phyloP scores from a whole-genome alignment of 305 asterid species.

The Fraxinus angustifolia region DNA sequence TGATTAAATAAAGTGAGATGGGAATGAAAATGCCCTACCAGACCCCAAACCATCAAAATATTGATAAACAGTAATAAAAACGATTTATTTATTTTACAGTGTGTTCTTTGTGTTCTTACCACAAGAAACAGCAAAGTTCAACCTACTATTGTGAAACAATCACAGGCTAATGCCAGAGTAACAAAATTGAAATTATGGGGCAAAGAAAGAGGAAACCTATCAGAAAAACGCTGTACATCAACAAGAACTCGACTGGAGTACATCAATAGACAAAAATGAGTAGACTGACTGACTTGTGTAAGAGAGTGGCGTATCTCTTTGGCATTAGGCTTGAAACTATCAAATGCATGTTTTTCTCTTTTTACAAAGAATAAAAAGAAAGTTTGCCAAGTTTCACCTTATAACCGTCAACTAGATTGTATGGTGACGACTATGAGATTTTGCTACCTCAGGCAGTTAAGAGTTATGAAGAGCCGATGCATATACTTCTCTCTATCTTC shows the following conservation, averaged over 20 bases:
- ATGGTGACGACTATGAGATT: background rate
- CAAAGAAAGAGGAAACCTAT: conserved; percentile 10
- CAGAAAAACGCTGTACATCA: conserved; percentile 13
- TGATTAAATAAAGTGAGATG: background rate
- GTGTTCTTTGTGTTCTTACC: background rate
- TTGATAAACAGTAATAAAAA: background rate
- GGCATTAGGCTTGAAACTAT: background rate
- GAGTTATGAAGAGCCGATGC: background rate
- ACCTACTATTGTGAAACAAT: background rate
- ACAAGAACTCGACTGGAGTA: background rate
- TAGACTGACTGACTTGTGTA: background rate
- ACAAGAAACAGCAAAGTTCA: background rate
- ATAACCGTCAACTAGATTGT: background rate
- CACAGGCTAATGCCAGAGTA: background rate
- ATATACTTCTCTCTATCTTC: conserved; percentile 5
- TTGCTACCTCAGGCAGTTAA: background rate
- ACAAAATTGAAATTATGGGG: conserved; percentile 2
- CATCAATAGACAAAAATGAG: background rate
- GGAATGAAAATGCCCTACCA: background rate
- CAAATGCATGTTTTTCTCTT: background rate
- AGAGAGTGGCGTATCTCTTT: background rate
- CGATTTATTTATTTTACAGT: background rate
- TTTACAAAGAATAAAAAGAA: conserved; percentile 2
- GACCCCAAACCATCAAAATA: background rate
- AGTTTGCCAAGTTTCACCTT: background rate